Percentiles rank a stretch among this genome's conserved stretches.
phyloP scores from a whole-genome alignment of 2,329 filamentous ascomycete genomes.

The Cercospora sp. region DNA sequence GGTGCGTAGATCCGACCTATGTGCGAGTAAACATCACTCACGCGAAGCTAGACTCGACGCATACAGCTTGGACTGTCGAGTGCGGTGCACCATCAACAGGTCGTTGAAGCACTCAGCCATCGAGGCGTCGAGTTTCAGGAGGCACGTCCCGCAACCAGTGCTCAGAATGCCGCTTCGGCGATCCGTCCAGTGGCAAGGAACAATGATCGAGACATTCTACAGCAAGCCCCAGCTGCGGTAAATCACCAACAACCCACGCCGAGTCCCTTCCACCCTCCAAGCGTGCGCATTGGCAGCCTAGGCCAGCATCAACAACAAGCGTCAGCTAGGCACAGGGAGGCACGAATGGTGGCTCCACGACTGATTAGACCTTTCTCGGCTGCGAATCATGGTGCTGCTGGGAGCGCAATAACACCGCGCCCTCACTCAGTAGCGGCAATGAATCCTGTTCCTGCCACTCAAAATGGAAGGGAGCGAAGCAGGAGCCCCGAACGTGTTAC shows the following conservation, averaged over 20 bases:
- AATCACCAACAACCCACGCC: neutral
- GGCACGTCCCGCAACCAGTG: slow-evolving; percentile 28
- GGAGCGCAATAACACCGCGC: neutral
- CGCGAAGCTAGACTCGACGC: slow-evolving; percentile 31
- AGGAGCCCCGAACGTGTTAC: neutral
- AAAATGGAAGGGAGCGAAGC: neutral
- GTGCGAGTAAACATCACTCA: neutral
- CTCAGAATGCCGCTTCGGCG: slow-evolving; percentile 19
- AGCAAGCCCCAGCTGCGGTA: neutral
- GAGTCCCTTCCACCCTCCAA: slow-evolving; percentile 20
- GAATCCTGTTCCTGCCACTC: neutral
- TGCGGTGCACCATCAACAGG: slow-evolving; percentile 27
- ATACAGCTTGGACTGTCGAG: slow-evolving; percentile 38
- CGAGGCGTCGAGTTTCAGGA: slow-evolving; percentile 37
- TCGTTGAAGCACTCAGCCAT: slow-evolving; percentile 29
- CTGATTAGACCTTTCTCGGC: neutral
- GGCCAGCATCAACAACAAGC: neutral
- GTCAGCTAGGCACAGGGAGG: neutral
- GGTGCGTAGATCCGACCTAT: slow-evolving; percentile 32
- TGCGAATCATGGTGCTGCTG: neutral
- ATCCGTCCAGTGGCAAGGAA: neutral
- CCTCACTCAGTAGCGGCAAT: neutral
- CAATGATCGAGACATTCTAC: neutral
- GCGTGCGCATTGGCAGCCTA: slow-evolving; percentile 19
- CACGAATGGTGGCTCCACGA: neutral